Evolutionary conservation across 108 stramenopile genomes (phyloP), one percentile per base, ranked within the genome.

Genomic region (Licmophora abbreviata): DNA sequence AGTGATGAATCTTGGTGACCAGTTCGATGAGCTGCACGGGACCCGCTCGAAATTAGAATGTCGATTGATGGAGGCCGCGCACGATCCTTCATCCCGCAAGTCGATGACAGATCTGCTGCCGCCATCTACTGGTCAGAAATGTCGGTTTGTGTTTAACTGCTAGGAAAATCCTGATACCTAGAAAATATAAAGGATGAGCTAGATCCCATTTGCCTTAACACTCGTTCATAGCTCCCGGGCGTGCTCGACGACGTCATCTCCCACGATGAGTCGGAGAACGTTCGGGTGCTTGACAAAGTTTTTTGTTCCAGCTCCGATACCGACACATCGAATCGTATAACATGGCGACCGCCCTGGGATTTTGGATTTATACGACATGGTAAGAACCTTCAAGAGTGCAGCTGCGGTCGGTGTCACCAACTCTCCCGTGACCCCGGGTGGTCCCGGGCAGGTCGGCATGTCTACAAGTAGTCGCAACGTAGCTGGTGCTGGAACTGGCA

Each of bases 401-500:
- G 87, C 91, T 5, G 83, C 95, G 10, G 95, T 94, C 0, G 95
- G 95, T 6, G 95, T 96, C 5, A 94, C 93, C 32, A 96, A 63
- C 48, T 96, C 93, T 24, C 85, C 88, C 0, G 77, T 81, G 4
- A 81, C 68, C 22, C 76, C 84, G 14, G 36, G 59, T 2, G 95
- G 95, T 14, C 93, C 95, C 0, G 81, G 80, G 53, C 82, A 85
- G 6, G 76, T 81, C 1, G 86, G 82, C 81, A 94, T 81, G 12
- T 74, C 92, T 20, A 79, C 58, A 85, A 96, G 61, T 6, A 96
- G 57, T 31, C 77, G 83, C 61, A 91, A 56, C 1, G 95, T 89
- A 22, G 95, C 95, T 8, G 85, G 85, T 23, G 93, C 93, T 22
- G 95, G 95, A 25, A 96, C 92, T n/a, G 95, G 93, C 5, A 96